These are phyloP conservation scores for Jamesozyma lodderae DNA, from an alignment of 805 yeast species.

Conservation along the genomic window DNA sequence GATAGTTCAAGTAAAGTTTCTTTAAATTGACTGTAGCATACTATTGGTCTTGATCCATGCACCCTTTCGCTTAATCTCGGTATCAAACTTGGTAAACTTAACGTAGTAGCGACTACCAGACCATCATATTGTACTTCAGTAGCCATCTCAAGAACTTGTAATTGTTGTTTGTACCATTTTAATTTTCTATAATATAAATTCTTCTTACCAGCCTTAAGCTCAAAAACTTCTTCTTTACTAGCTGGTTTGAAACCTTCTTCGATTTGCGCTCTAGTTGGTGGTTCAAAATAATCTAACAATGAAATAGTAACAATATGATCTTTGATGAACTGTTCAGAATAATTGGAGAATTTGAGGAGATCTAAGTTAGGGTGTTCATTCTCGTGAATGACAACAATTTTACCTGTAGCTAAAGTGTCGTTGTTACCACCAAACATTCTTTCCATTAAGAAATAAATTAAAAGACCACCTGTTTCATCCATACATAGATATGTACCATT, in stretches of 20 bases:
- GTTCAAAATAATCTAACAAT: constrained; percentile 74
- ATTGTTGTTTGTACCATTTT: constrained; percentile 35
- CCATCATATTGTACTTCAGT: constrained; percentile 59
- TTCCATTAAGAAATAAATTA: constrained; percentile 78
- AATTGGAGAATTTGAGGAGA: constrained; percentile 58
- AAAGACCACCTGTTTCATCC: constrained; percentile 93
- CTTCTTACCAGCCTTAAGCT: constrained; percentile 49
- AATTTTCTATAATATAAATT: constrained; percentile 60
- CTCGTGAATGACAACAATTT: constrained; percentile 73
- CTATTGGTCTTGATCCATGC: constrained; percentile 83
- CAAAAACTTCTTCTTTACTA: constrained; percentile 43
- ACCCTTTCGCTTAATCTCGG: constrained; percentile 53
- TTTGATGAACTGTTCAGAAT: constrained; percentile 42
- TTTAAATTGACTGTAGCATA: constrained; percentile 71
- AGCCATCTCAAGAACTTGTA: constrained; percentile 43
- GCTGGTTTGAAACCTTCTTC: constrained; percentile 32
- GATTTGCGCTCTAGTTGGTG: constrained; percentile 43
- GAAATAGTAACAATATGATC: constrained; percentile 61
- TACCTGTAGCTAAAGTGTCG: constrained; percentile 34
- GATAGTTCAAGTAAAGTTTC: constrained; percentile 63
- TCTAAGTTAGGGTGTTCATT: constrained; percentile 85
- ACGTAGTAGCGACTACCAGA: constrained; percentile 60
- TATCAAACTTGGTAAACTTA: constrained; percentile 58
- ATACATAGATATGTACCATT: constrained; percentile 83
- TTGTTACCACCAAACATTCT: constrained; percentile 56